Percentiles rank a stretch among this genome's conserved stretches.
These are phyloP conservation scores for Penicillium coprophilum DNA, from an alignment of 495 filamentous ascomycete genomes.

Conservation along the genomic window DNA sequence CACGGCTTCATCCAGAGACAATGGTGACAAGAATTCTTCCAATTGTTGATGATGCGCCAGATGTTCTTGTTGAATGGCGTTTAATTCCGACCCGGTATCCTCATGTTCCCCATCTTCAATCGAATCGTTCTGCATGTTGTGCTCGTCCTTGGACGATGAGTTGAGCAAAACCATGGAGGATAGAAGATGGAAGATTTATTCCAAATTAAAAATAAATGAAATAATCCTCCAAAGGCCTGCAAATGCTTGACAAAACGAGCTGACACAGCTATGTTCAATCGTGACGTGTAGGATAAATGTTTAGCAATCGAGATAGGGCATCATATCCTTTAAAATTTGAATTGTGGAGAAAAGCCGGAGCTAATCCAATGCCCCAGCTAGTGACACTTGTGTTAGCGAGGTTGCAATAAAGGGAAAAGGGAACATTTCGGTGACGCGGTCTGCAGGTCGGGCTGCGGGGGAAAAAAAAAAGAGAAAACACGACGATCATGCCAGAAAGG, in stretches of 20 bases:
- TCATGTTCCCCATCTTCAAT: conserved; percentile 47
- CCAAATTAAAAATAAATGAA: not conserved
- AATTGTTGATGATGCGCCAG: conserved; percentile 36
- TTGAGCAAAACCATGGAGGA: conserved; percentile 36
- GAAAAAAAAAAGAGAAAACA: conserved; percentile 17
- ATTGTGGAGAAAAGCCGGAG: conserved; percentile 6
- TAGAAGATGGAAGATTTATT: not conserved
- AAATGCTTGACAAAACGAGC: conserved; percentile 8
- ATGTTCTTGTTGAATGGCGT: conserved; percentile 34
- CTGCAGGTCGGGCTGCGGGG: conserved; percentile 25
- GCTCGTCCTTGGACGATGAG: conserved; percentile 35
- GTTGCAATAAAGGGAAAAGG: conserved; percentile 18
- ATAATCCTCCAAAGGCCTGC: not conserved
- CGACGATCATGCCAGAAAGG: conserved; percentile 34
- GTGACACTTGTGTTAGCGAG: conserved; percentile 20
- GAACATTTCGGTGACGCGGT: conserved; percentile 37
- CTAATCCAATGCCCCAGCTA: conserved; percentile 15
- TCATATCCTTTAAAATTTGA: conserved; percentile 10
- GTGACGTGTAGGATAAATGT: conserved; percentile 24
- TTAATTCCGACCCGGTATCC: conserved; percentile 30
- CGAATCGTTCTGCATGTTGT: conserved; percentile 36
- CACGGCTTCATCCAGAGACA: conserved; percentile 42
- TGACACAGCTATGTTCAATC: conserved; percentile 19
- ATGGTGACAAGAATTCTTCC: conserved; percentile 41
- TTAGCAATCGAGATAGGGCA: conserved; percentile 17